Base-by-base conservation (phyloP, 768 basidiomycete species). In the Zangia roseola region DNA sequence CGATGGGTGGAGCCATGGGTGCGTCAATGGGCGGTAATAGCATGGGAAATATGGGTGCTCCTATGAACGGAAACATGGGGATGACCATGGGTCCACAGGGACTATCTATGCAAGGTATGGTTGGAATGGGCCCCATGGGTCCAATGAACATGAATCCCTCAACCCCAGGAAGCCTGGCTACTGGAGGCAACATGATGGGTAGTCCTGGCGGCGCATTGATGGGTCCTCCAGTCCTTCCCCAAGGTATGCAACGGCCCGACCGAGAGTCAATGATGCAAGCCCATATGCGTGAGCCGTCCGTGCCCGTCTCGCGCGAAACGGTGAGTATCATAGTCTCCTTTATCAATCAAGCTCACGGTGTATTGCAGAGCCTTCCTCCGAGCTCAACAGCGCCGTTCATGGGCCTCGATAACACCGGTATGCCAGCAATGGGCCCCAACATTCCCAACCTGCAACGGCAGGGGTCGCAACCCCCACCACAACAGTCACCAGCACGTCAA, bases 221-320 rank as follows among this genome's bases (percentile, higher is more conserved):
- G 73, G 70, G 71, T 10, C 73, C 71, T 5, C 73, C 73, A 20
- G 63, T 69, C 20, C 47, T 69, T 34, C 65, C 65, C 5, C 65
- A 65, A 14, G 20, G 45, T 9, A 45, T 70, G 47, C 51, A 59
- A 33, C 55, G 67, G 42, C 48, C 54, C 23, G 51, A 62, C 26
- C 45, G 57, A 54, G 55, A 61, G 17, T 42, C 52, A 43, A 61
- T 64, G 37, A 52, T 63, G 46, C 70, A 68, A 33, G 42, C 43
- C 46, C 45, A 60, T 47, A 47, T 68, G 26, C 57, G 69, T 42
- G 58, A 56, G 44, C 36, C 47, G 14, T 56, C 67, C 4, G 62
- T 39, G 1, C 48, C 69, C 5, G 44, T 57, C 37, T 59, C 57
- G 16, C 64, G 64, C 19, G 64, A 65, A 55, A 40, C 60, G 28